Evolutionary conservation across 306 rosid genomes (phyloP), one percentile per base, ranked within the genome.

Genomic region (Trichosanthes truncata): DNA sequence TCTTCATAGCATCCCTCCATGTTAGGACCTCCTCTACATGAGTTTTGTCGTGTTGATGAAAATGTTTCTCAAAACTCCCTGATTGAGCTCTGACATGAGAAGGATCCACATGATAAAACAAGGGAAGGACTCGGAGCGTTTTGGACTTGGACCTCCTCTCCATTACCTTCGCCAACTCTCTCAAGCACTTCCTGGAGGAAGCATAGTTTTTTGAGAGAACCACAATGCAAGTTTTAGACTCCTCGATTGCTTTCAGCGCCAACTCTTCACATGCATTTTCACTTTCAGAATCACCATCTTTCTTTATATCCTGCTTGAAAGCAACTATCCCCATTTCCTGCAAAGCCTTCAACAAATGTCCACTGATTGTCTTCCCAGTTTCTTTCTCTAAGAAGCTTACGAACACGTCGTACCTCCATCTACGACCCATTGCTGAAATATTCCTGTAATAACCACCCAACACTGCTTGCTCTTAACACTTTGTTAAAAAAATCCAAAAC

Each of bases 1-100:
- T n/a, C 6, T 12, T 8, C 45, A 87, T 82, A 21, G 90, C 83
- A 57, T 6, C 10, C 76, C n/a, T 87, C 90, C 90, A 81, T 13
- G 25, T 81, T 9, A 81, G 29, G 74, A 79, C 45, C 62, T 74
- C 81, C 10, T 81, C 52, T 17, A 23, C 36, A 38, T 81, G 23
- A 53, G 60, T 53, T 8, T 53, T 53, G 60, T 7, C 6, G 17
- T 79, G 83, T 12, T 45, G 18, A 11, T 63, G 29, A 82, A 84
- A 74, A 3, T 82, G 80, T 33, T 21, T 29, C 1, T 20, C 76
- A 76, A 81, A 81, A 75, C 75, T 66, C 18, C 40, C 83, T 26
- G 61, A 77, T 25, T 82, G 83, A 77, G 63, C 81, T 29, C 90
- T 74, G 17, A 87, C 86, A 15, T 3, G 72, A 0, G 88, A 53